Evolutionary conservation across 805 yeast genomes (phyloP).

Genomic region (Henningerozyma blattae): DNA sequence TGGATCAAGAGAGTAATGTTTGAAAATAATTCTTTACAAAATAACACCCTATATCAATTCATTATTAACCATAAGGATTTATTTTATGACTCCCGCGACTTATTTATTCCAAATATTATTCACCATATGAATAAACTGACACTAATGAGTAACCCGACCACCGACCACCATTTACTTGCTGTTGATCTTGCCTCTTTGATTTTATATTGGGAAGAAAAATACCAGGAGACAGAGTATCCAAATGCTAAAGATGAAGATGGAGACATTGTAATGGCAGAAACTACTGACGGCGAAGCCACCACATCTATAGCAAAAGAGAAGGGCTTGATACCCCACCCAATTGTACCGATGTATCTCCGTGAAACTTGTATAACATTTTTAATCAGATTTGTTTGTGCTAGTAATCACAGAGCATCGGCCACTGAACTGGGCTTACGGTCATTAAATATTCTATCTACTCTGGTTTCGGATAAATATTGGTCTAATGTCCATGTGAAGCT

Average conservation of each 20-base stretch:
- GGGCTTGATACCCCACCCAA: conserved; percentile 2
- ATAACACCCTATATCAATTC: conserved; percentile 77
- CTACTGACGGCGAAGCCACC: conserved; percentile 8
- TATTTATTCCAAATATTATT: conserved; percentile 78
- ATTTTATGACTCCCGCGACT: conserved; percentile 78
- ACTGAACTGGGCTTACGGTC: conserved; percentile 75
- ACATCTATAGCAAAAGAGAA: conserved; percentile 1
- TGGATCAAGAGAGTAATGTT: conserved; percentile 90
- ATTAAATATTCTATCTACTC: conserved; percentile 58
- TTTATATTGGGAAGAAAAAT: conserved; percentile 69
- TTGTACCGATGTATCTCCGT: conserved; percentile 55
- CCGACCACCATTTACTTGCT: conserved; percentile 75
- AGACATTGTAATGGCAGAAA: conserved; percentile 17
- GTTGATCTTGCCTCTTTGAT: conserved; percentile 83
- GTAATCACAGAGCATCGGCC: conserved; percentile 76
- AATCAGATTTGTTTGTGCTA: conserved; percentile 77
- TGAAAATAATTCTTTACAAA: conserved; percentile 82
- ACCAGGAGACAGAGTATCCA: conserved; percentile 15
- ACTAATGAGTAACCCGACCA: conserved; percentile 59
- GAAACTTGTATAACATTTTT: conserved; percentile 87
- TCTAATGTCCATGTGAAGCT: conserved; percentile 79
- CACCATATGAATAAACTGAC: conserved; percentile 88
- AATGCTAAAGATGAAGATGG: conserved; percentile 12
- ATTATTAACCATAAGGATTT: conserved; percentile 75
- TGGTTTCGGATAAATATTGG: conserved; percentile 70